Percentiles rank a stretch among this genome's conserved stretches.
Conservation (phyloP, 2,329 filamentous ascomycete genomes). For the Alternaria sp. region DNA sequence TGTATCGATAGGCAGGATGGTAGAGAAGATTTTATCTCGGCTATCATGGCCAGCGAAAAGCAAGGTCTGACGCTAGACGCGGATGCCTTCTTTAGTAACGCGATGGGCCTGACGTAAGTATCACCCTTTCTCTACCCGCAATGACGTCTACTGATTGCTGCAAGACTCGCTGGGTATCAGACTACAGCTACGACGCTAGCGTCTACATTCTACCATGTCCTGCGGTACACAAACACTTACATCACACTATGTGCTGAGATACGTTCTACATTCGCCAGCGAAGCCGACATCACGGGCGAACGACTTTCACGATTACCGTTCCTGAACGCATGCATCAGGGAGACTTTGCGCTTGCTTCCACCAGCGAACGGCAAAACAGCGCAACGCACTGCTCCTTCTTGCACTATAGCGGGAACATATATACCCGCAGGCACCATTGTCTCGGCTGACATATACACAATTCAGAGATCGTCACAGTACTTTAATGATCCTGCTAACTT, state of each 20-base stretch:
- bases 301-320: conserved; percentile 4
- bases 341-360: conserved; percentile 9
- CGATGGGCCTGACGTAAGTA: conserved; percentile 1
- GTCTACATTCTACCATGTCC: conserved; percentile 8
- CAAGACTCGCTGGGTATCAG: conserved; percentile 7
- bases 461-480: conserved; percentile 1
- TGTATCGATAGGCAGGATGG: conserved; percentile 6
- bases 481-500: conserved; percentile 1
- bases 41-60: conserved; percentile 6
- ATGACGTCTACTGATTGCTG: background rate
- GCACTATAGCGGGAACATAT: conserved; percentile 5
- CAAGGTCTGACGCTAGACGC: conserved; percentile 5
- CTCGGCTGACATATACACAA: conserved; percentile 1
- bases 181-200: conserved; percentile 6
- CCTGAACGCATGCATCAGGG: conserved; percentile 4
- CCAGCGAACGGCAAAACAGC: conserved; percentile 6
- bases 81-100: conserved; percentile 6
- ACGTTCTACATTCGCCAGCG: background rate
- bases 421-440: conserved; percentile 7
- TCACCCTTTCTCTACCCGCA: background rate
- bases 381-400: conserved; percentile 3
- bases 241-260: background rate
- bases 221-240: conserved; percentile 4
- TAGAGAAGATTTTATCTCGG: conserved; percentile 3
- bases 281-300: conserved; percentile 8